Percentiles rank a stretch among this genome's conserved stretches.
Conservation (phyloP, 2,329 filamentous ascomycete species). For the Xylariaceae sp. region DNA sequence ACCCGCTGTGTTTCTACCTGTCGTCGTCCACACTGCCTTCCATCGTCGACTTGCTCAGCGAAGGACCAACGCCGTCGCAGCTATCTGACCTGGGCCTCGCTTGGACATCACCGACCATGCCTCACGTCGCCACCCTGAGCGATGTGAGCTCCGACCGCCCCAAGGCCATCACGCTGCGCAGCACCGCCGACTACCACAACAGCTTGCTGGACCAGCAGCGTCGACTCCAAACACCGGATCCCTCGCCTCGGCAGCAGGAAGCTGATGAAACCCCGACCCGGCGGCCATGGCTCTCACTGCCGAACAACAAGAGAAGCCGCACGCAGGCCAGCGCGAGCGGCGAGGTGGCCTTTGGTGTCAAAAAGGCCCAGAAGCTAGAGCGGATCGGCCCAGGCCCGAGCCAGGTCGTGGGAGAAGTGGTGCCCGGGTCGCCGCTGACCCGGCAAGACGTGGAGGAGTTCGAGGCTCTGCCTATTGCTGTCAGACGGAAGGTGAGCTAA, state of each 20-base stretch:
- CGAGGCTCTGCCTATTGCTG: conserved; percentile 40
- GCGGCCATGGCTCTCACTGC: conserved; percentile 14
- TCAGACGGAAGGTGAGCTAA: conserved; percentile 41
- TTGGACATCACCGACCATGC: conserved; percentile 8
- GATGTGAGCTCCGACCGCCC: conserved; percentile 12
- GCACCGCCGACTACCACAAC: conserved; percentile 19
- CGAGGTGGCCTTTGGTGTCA: conserved; percentile 5
- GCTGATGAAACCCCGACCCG: conserved; percentile 5
- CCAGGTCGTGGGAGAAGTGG: conserved; percentile 3
- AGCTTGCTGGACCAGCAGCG: conserved; percentile 16
- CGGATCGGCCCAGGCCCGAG: conserved; percentile 7
- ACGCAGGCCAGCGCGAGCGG: conserved; percentile 1
- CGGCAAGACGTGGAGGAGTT: conserved; percentile 36
- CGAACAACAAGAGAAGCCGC: background rate
- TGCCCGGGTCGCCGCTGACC: conserved; percentile 25
- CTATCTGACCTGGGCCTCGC: background rate
- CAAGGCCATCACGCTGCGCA: conserved; percentile 9
- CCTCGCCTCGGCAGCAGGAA: conserved; percentile 1
- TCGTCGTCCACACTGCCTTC: conserved; percentile 1
- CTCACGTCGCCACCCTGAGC: conserved; percentile 4
- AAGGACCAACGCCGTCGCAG: background rate
- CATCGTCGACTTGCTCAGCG: background rate
- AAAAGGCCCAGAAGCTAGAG: conserved; percentile 7
- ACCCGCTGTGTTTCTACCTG: conserved; percentile 1
- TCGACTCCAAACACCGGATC: conserved; percentile 4